Evolutionary conservation across 306 rosid genomes (phyloP), one percentile per base, ranked within the genome.

Genomic region (Castanea mollissima): DNA sequence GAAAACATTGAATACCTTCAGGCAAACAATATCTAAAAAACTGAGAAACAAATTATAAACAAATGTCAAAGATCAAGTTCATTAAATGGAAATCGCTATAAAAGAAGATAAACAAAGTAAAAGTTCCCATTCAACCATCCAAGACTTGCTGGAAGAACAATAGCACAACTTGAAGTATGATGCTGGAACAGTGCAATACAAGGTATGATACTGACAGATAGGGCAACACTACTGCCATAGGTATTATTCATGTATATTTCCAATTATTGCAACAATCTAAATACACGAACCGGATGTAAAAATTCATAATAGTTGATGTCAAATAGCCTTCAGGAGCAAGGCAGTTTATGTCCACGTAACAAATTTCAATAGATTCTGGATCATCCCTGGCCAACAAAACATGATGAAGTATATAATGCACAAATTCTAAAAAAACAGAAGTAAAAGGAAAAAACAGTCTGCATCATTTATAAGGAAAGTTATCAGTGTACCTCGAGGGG

Each of bases 251-350:
- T 12, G 23, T 32, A 19, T 74, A 52, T 16, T 74, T 49, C 62
- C 7, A 58, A 60, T 25, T 16, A 74, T n/a, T 49, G 27, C 19
- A 77, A 68, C 44, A 55, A 49, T 38, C 46, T 10, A 38, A 73
- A 49, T 57, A 38, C 74, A 80, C 85, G 81, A 86, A 95, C 99
- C 95, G 89, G 68, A 95, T 91, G 81, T 91, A 95, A 76, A 95
- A 95, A 86, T 93, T 92, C 97, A 92, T 95, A 7, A 92, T 93
- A 76, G 93, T 88, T 68, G 98, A 95, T 77, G 95, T 85, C 85
- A 95, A 86, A 85, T 84, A 95, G 81, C 90, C 80, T 85, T 80
- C 85, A 31, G 99, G 94, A 49, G 86, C 91, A 84, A 95, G 99
- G 87, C 98, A 95, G 59, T 84, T 77, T 57, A 86, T 78, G 85